These are phyloP conservation scores for Colletotrichum theobromicola DNA, from an alignment of 2,329 filamentous ascomycete species.

Conservation along the genomic window DNA sequence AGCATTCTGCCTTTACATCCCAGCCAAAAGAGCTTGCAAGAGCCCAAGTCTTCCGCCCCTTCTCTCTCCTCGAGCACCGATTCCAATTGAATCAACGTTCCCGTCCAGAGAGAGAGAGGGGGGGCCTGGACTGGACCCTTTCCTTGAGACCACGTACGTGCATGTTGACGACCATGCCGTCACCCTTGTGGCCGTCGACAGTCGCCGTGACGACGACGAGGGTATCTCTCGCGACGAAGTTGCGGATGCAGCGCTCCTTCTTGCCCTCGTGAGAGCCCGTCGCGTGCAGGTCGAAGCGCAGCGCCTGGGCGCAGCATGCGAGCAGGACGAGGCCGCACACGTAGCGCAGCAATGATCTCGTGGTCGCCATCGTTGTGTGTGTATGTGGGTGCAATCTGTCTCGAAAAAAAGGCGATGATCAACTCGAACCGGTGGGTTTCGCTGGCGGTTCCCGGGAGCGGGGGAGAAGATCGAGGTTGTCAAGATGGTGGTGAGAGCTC, in stretches of 20 bases:
- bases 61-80: neutral
- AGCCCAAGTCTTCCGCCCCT: neutral
- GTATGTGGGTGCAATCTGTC: neutral
- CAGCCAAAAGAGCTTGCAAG: neutral
- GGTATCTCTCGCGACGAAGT: conserved; percentile 92
- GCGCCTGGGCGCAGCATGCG: conserved; percentile 63
- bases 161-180: conserved; percentile 94
- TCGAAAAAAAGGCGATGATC: neutral
- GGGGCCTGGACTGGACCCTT: too few relatives aligned
- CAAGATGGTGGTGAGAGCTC: conserved; percentile 13
- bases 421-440: neutral
- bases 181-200: conserved; percentile 82
- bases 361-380: conserved; percentile 50
- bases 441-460: conserved; percentile 38
- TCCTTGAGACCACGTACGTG: conserved; percentile 66
- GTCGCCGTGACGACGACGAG: conserved; percentile 95
- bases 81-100: neutral
- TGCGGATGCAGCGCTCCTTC: conserved; percentile 90
- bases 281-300: conserved; percentile 93
- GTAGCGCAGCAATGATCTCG: conserved; percentile 60
- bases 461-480: conserved; percentile 35
- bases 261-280: conserved; percentile 65
- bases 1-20: neutral
- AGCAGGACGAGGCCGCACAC: conserved; percentile 64
- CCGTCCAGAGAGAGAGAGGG: neutral